phyloP scores from a whole-genome alignment of 1,284 basidiomycete species.

The Ganoderma resinaceum region DNA sequence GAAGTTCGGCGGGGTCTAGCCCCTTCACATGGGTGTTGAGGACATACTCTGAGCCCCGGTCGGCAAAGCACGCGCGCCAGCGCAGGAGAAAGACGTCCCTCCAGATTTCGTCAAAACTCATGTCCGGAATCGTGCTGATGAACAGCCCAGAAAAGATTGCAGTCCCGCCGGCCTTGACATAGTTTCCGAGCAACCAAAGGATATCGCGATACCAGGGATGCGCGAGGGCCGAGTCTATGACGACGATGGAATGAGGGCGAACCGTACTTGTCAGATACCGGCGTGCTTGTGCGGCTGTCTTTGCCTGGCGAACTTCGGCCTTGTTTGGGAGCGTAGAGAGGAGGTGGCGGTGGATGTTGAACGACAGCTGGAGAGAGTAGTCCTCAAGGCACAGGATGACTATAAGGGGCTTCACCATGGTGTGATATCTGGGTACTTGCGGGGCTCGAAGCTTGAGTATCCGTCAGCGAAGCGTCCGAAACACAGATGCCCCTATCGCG shows the following conservation, averaged over 20 bases:
- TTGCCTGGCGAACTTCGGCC: neutral
- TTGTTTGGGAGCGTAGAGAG: neutral
- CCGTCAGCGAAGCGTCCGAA: neutral
- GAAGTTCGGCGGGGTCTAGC: neutral
- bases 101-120: constrained; percentile 18
- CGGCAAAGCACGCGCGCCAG: constrained; percentile 13
- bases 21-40: constrained; percentile 9
- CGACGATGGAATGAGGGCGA: constrained; percentile 13
- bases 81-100: constrained; percentile 21
- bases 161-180: constrained; percentile 23
- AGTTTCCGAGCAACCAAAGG: constrained; percentile 17
- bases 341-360: neutral
- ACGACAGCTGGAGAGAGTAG: neutral
- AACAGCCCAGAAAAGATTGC: constrained; percentile 25
- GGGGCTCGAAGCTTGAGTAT: too few relatives aligned
- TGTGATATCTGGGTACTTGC: neutral
- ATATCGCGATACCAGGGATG: constrained; percentile 16
- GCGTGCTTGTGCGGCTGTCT: neutral
- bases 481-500: neutral
- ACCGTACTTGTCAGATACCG: constrained; percentile 14
- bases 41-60: neutral
- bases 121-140: constrained; percentile 3
- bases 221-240: constrained; percentile 9
- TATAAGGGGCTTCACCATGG: constrained; percentile 10
- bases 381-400: constrained; percentile 8